Base-by-base conservation (phyloP, 352 stramenopile species). In the Globisporangium apiculatum region DNA sequence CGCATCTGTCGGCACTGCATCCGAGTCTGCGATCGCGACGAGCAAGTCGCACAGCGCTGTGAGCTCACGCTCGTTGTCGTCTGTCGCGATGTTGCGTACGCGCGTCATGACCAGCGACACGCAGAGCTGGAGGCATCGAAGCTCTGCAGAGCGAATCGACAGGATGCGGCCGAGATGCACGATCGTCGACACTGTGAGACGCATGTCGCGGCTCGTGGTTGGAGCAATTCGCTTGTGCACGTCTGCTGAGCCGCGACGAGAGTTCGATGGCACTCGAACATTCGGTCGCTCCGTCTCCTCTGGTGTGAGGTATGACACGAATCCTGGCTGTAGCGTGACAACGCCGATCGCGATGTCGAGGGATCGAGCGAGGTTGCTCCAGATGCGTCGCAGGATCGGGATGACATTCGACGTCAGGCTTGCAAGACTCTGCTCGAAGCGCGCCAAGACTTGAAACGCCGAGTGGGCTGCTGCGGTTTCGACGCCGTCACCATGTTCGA, bases 91-190 rank as follows among this genome's bases (percentile, higher is more conserved):
- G 58, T 63, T 58, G 58, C 31, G 58, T 2, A 52, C 51, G 17
- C 52, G 49, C 11, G 58, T 42, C 18, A 63, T 49, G 35, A 53
- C 7, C 18, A 63, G 51, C 36, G 58, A 63, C 51, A 63, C 48
- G 14, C 50, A 54, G 11, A 47, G 40, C 36, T 57, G 58, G 4
- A 36, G 24, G 10, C 45, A 63, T 8, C 47, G 24, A 6, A 15
- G 46, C 17, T 63, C 50, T 7, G 47, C 24, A 5, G 36, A 37
- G 14, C 8, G 24, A 0, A 11, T 38, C 1, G 51, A 53, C 0
- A 54, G 24, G 10, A 63, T 42, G 0, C 51, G 51, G 7, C 58
- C 58, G 41, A 63, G 58, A 12, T 58, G 58, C 3, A 57, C 38
- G 2, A 63, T 24, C 14, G 42, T 57, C 5, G 51, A 46, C 15